Evolutionary conservation across 192 early-diverging fungal species (phyloP), one percentile per base, ranked within the genome.

Genomic region (Podila minutissima): DNA sequence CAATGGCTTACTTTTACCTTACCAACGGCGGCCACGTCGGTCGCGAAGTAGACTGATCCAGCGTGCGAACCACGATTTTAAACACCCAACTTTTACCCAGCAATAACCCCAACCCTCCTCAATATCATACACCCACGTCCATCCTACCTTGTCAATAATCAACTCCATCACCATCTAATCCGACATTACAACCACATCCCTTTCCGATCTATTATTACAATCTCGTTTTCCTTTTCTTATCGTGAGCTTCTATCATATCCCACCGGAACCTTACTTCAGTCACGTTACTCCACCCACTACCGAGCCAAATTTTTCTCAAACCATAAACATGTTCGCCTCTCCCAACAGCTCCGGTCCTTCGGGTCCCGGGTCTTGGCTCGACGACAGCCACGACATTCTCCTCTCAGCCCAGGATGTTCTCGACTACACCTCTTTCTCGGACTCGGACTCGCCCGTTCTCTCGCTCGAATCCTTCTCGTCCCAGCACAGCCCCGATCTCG

Each of bases 21-120:
- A 81, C 77, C 77, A 71, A 59, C 22, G 77, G 77, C 31, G 77
- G 77, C 77, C 77, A 81, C 77, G 77, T 81, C 62, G 77, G 77
- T 71, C 77, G 77, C 28, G 77, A 81, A 57, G 77, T 81, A 61
- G 77, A 81, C 72, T 73, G 70, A 81, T 38, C 37, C 19, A 35
- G 32, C 50, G 75, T 68, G 75, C 58, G 64, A 71, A 77, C 29
- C 55, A 57, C 41, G 62, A 63, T 29, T 29, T 60, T 31, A 24
- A 35, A 63, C 28, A 33, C 62, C 31, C 35, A 33, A 46, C 64
- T 29, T 31, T 24, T 46, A 22, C 62, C n/a, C 41, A 46, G 41
- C 41, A 46, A 46, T 46, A 46, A 46, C 41, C 41, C 29, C 62
- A 15, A 37, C n/a, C 31, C 22, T 31, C 28, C 19, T 24, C 59